phyloP scores from a whole-genome alignment of 1,139 yeast genomes.

The Eremothecium cymbalariae region DNA sequence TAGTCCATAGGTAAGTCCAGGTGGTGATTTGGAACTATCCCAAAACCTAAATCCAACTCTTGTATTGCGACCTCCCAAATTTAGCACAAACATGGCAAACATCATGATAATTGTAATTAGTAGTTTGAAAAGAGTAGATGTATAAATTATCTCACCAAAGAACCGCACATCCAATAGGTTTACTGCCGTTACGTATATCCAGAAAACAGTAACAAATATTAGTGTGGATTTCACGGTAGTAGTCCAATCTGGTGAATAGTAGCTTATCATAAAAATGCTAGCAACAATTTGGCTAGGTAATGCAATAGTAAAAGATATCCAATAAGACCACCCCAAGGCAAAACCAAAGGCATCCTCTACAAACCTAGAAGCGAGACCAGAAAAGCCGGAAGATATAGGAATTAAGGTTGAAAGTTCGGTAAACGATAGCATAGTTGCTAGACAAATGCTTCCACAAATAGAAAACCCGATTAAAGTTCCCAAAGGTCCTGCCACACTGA shows the following conservation, averaged over 20 bases:
- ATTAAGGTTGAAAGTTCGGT: slow-evolving; percentile 80
- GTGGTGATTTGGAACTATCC: slow-evolving; percentile 46
- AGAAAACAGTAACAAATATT: slow-evolving; percentile 59
- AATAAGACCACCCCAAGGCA: slow-evolving; percentile 70
- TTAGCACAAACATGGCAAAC: slow-evolving; percentile 54
- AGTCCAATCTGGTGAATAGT: slow-evolving; percentile 42
- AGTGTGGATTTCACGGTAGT: slow-evolving; percentile 47
- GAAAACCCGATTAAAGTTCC: slow-evolving; percentile 66
- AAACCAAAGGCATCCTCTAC: slow-evolving; percentile 83
- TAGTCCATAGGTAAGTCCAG: slow-evolving; percentile 53
- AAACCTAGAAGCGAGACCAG: slow-evolving; percentile 66
- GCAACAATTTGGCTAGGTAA: slow-evolving; percentile 73
- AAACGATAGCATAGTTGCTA: slow-evolving; percentile 62
- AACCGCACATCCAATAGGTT: slow-evolving; percentile 60
- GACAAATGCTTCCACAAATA: slow-evolving; percentile 56
- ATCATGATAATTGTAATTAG: slow-evolving; percentile 46
- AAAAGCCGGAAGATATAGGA: slow-evolving; percentile 73
- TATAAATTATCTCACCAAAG: slow-evolving; percentile 65
- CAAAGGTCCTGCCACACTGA: slow-evolving; percentile 72
- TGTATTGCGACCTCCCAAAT: slow-evolving; percentile 37
- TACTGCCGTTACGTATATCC: slow-evolving; percentile 36
- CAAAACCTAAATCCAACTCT: slow-evolving; percentile 60
- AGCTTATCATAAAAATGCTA: slow-evolving; percentile 56
- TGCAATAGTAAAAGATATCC: slow-evolving; percentile 67
- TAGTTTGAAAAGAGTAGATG: slow-evolving; percentile 52